Percentiles rank a stretch among this genome's conserved stretches.
Evolutionary conservation across 345 rosid genomes (phyloP).

Genomic region (Orychophragmus violaceus): DNA sequence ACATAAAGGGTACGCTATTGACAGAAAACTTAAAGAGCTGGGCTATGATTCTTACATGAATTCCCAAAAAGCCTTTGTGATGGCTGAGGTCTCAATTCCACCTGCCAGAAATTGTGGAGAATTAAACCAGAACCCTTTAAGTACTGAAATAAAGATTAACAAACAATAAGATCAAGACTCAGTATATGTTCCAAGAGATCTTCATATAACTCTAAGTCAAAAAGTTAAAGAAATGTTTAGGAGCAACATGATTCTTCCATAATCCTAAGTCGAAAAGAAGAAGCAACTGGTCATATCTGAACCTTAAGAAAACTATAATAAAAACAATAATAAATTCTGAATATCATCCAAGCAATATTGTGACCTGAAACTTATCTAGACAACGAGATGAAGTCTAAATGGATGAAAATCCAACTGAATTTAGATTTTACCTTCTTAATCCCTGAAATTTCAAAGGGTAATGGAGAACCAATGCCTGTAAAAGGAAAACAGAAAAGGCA

Average conservation of each 20-base stretch:
- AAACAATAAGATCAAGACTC: too few species aligned
- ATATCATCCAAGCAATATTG: neutral
- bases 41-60: too few species aligned
- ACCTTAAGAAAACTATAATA: neutral
- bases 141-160: too few species aligned
- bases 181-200: too few species aligned
- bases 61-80: too few species aligned
- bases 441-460: constrained; percentile 56
- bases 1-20: too few species aligned
- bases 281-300: constrained; percentile 7
- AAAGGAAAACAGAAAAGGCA: constrained; percentile 2
- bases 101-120: too few species aligned
- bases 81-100: too few species aligned
- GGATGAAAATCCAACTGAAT: neutral
- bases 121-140: too few species aligned
- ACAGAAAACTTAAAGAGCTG: too few species aligned
- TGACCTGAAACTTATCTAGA: neutral
- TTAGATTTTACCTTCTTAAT: constrained; percentile 48
- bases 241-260: neutral
- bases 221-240: neutral
- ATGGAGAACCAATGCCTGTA: constrained; percentile 68
- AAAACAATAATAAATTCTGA: too few species aligned
- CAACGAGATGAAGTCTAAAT: neutral
- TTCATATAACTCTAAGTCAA: too few species aligned
- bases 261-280: neutral